Conservation (phyloP, 352 stramenopile genomes). For the Globisporangium rhizosaccharum region DNA sequence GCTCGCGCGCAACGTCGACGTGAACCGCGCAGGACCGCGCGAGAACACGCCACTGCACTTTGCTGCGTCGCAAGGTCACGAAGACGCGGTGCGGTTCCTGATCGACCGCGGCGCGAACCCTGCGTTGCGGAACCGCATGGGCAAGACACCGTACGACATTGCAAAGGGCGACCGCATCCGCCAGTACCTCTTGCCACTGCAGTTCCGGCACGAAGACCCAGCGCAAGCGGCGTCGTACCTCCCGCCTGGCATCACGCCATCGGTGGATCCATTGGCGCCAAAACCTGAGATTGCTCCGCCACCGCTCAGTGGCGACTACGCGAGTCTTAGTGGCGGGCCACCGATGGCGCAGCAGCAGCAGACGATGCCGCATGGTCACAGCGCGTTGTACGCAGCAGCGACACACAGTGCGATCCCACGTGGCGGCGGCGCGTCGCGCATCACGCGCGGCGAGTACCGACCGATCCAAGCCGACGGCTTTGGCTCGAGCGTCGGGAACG, state of each 20-base stretch:
- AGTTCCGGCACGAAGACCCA: slow-evolving; percentile 85
- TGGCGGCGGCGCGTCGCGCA: slow-evolving; percentile 31
- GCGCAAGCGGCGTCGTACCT: slow-evolving; percentile 47
- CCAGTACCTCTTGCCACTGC: slow-evolving; percentile 81
- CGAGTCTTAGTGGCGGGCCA: neutral
- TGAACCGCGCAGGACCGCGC: slow-evolving; percentile 57
- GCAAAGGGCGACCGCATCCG: slow-evolving; percentile 82
- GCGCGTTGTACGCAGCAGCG: slow-evolving; percentile 66
- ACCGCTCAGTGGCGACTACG: slow-evolving; percentile 53
- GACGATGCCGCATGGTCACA: slow-evolving; percentile 23
- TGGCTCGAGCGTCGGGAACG: slow-evolving; percentile 85
- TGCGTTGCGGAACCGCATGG: slow-evolving; percentile 70
- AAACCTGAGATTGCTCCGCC: slow-evolving; percentile 61
- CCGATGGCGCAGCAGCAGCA: slow-evolving; percentile 13
- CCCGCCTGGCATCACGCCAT: slow-evolving; percentile 72
- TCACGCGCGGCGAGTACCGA: slow-evolving; percentile 69
- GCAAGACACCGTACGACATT: slow-evolving; percentile 78
- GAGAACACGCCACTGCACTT: slow-evolving; percentile 85
- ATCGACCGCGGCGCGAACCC: slow-evolving; percentile 70
- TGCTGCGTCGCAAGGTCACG: slow-evolving; percentile 61
- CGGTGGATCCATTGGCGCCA: slow-evolving; percentile 56
- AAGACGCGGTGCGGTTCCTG: slow-evolving; percentile 71
- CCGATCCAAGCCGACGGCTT: slow-evolving; percentile 88
- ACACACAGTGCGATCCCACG: slow-evolving; percentile 81
- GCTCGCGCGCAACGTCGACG: slow-evolving; percentile 58